phyloP scores from a whole-genome alignment of 2,329 filamentous ascomycete species.

The Bipolaris zeicola region DNA sequence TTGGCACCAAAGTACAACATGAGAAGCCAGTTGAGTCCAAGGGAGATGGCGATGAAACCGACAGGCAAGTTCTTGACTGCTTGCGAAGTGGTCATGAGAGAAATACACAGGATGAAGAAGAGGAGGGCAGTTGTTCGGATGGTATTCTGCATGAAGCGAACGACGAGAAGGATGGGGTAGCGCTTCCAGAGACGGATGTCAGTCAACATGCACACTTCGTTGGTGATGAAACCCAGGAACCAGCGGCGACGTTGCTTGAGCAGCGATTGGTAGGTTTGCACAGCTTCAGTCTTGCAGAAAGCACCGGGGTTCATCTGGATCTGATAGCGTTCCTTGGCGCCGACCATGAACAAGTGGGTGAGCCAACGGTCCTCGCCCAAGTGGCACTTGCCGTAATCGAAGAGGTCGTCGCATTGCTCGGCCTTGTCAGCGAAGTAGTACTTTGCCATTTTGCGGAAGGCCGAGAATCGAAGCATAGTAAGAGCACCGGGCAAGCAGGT shows the following conservation, averaged over 20 bases:
- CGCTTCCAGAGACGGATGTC: conserved; percentile 89
- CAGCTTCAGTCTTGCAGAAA: conserved; percentile 97
- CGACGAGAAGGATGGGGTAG: conserved; percentile 83
- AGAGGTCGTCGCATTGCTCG: conserved; percentile 92
- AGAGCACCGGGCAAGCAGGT: conserved; percentile 95
- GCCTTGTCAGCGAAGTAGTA: conserved; percentile 98
- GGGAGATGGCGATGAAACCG: conserved; percentile 89
- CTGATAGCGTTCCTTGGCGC: conserved; percentile 88
- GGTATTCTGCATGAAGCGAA: conserved; percentile 94
- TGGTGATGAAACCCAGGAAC: conserved; percentile 97
- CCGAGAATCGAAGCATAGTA: conserved; percentile 93
- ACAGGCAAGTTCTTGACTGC: conserved; percentile 80
- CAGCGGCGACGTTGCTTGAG: conserved; percentile 94
- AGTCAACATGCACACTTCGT: conserved; percentile 97
- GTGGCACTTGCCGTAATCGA: conserved; percentile 95
- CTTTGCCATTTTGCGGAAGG: conserved; percentile 94
- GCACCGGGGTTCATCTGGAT: conserved; percentile 98
- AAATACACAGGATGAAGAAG: conserved; percentile 92
- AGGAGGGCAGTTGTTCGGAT: conserved; percentile 92
- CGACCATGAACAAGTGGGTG: conserved; percentile 98
- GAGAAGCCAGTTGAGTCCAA: conserved; percentile 90
- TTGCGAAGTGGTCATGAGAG: conserved; percentile 82
- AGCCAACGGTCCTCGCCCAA: conserved; percentile 95
- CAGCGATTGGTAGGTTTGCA: conserved; percentile 82
- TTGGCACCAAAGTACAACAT: conserved; percentile 96